Base-by-base conservation (phyloP, 1,139 yeast species). In the Candida smagusa region DNA sequence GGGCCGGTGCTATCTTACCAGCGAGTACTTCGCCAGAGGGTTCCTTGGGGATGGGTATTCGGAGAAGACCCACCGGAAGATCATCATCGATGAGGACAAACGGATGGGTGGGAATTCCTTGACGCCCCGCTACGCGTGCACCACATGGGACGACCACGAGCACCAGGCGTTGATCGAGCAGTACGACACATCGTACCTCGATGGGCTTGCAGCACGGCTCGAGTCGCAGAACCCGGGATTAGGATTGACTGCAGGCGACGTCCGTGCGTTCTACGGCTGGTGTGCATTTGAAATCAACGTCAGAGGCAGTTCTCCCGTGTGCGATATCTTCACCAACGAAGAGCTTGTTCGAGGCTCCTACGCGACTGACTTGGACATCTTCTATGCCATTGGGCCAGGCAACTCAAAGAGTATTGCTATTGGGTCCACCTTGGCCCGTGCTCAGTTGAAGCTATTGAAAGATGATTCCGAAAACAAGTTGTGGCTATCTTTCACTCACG, bases 251-350 rank as follows among this genome's bases (percentile, higher is more conserved):
- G 44, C 57, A 3, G 36, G 47, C 8, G 81, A 80, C 46, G 64
- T 77, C 25, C 52, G 53, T 28, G 53, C 57, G 34, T 49, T 76
- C 42, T 58, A 68, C 42, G 57, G 59, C 35, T 57, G 72, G 56
- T 77, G 81, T 56, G 79, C 77, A 3, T 79, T 64, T 54, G 84
- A 77, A 49, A 54, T 77, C 42, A 72, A 72, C 44, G 72, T 65
- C 9, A 59, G 56, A 25, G 82, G 81, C 3, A 42, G 55, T 22
- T 66, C 79, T 6, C 65, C 68, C 5, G 70, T 77, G 40, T 74
- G 83, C 52, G 59, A 63, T 22, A 60, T 77, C 7, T 70, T 79
- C 57, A 73, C 77, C 32, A 59, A 63, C 34, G 72, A 72, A 28
- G 81, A 78, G 42, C 68, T 63, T 48, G 56, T 71, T 12, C 60